Conservation (phyloP, 257 asterid species). For the Leptodermis oblonga region DNA sequence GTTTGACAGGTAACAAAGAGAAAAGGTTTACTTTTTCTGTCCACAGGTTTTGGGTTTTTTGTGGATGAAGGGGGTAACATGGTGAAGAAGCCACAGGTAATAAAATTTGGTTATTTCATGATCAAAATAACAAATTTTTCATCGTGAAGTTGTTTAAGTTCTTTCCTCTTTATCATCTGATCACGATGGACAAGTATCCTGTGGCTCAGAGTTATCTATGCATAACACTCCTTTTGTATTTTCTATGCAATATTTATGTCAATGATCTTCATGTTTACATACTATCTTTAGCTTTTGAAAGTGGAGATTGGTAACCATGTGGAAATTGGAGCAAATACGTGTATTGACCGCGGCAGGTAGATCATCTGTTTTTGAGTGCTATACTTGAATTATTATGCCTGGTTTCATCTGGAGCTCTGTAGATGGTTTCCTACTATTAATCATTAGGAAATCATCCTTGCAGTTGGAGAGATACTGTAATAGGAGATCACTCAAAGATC, state of each 20-base stretch:
- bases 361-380: constrained; percentile 12
- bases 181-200: background rate
- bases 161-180: background rate
- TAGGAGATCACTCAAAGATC: constrained; percentile 86
- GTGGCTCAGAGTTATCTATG: background rate
- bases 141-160: no score
- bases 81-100: constrained; percentile 94
- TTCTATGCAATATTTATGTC: background rate
- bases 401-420: background rate
- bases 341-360: constrained; percentile 96
- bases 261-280: constrained; percentile 2
- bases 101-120: background rate
- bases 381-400: background rate
- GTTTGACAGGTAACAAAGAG: background rate
- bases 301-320: constrained; percentile 75
- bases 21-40: constrained; percentile 4
- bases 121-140: background rate
- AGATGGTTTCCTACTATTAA: background rate
- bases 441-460: constrained; percentile 17
- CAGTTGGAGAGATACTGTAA: constrained; percentile 89
- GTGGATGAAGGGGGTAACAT: constrained; percentile 62
- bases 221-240: background rate
- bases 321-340: constrained; percentile 88
- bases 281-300: constrained; percentile 45
- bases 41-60: constrained; percentile 78